A percentile compares a stretch with the other conserved stretches of the same genome.
Evolutionary conservation across 163 green algal species (phyloP).

Genomic region (Trebouxia gelatinosa): DNA sequence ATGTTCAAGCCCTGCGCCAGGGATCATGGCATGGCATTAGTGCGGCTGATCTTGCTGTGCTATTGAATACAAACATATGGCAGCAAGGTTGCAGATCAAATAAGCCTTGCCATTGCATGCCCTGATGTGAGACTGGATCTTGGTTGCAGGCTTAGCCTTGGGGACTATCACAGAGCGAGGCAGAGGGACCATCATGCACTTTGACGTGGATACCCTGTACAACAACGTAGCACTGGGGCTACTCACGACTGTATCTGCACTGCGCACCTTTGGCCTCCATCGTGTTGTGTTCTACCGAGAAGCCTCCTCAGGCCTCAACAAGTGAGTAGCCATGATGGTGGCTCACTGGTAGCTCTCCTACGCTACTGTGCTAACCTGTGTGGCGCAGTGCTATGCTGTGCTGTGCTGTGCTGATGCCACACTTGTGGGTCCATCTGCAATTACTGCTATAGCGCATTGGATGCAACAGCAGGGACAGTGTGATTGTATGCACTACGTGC

Average conservation of each 20-base stretch:
- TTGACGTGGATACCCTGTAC: slow-evolving; percentile 48
- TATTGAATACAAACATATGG: too few relatives aligned
- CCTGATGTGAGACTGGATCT: neutral
- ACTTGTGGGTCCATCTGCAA: neutral
- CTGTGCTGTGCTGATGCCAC: neutral
- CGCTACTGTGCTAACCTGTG: neutral
- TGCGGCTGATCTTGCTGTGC: too few relatives aligned
- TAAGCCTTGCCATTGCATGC: neutral
- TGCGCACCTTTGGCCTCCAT: slow-evolving; percentile 51
- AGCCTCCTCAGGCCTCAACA: slow-evolving; percentile 47
- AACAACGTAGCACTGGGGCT: slow-evolving; percentile 59
- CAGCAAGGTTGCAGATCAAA: too few relatives aligned
- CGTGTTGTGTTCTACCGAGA: slow-evolving; percentile 53
- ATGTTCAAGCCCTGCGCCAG: too few relatives aligned
- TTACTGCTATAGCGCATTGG: neutral
- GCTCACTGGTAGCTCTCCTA: too few relatives aligned
- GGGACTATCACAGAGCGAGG: slow-evolving; percentile 59
- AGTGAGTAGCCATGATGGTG: too few relatives aligned
- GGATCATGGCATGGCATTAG: too few relatives aligned
- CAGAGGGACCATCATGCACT: slow-evolving; percentile 52
- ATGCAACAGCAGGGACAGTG: neutral
- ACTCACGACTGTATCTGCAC: slow-evolving; percentile 49
- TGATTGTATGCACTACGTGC: neutral
- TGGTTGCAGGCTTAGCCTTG: slow-evolving; percentile 52
- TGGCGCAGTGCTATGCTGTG: neutral